Evolutionary conservation across 2,329 filamentous ascomycete species (phyloP), one percentile per base, ranked within the genome.

Genomic region (Knoxdaviesia capensis): DNA sequence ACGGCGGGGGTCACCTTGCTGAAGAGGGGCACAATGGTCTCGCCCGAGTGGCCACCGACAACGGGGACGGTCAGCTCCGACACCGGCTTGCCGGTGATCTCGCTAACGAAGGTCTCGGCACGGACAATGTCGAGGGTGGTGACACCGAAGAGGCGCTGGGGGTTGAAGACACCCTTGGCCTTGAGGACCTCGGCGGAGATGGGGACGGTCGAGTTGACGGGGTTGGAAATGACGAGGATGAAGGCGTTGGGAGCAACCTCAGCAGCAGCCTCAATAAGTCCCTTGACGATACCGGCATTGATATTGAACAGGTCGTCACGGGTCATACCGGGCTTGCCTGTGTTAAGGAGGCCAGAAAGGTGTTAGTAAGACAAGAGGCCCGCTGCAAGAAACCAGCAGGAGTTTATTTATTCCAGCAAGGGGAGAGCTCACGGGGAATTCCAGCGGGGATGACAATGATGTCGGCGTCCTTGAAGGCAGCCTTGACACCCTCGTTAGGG

Each of bases 251-350:
- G 90, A 59, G 78, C 79, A 56, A 80, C 76, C 59, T 94, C 78
- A 53, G 88, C 86, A 54, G 85, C 76, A 42, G 82, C 78, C 69
- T 93, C 81, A 53, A 92, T 80, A 51, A 98, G 73, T 53, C 84
- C 86, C 66, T 90, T 85, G 58, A 98, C 90, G 57, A 98, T 98
- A 54, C 87, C 84, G 47, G 90, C 90, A 62, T 98, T 98, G 72
- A 94, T 94, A 69, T 94, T 94, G 81, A 98, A 98, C 46, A 98
- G 83, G 59, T 96, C 90, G 56, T 98, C 90, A 68, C 90, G 86
- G 63, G 83, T 94, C 90, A 98, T 98, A 56, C 90, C 90, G 54
- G 90, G 90, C 74, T 96, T 96, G 66, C 88, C 88, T 94, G 49
- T 45, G 45, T 36, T 20, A 20, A 3, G 20, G 20, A 20, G 20